These are phyloP conservation scores for Allomyces macrogynus DNA, from an alignment of 192 early-diverging fungal genomes.

Conservation along the genomic window DNA sequence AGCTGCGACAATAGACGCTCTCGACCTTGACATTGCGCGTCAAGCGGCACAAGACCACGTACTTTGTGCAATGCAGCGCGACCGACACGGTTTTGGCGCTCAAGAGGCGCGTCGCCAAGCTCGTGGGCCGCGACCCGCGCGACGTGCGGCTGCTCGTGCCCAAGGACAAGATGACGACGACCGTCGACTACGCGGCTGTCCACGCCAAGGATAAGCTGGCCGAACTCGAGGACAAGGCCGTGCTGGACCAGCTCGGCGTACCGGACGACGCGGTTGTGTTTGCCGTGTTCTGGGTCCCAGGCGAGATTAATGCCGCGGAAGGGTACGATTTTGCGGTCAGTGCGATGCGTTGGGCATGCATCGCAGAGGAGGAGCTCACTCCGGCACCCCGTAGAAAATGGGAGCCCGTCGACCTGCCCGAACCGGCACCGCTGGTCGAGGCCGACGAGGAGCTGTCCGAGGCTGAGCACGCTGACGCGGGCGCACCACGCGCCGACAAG, in stretches of 20 bases:
- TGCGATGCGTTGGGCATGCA: background rate
- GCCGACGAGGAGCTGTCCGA: background rate
- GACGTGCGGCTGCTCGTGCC: background rate
- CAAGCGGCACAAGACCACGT: background rate
- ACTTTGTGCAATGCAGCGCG: background rate
- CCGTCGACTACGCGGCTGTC: background rate
- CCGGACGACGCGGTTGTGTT: background rate
- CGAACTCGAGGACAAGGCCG: background rate
- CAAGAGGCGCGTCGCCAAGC: background rate
- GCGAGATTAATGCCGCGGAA: background rate
- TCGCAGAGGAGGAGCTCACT: background rate
- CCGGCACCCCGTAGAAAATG: background rate
- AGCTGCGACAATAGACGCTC: background rate
- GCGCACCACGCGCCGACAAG: background rate
- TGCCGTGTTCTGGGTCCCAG: background rate
- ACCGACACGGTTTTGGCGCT: background rate
- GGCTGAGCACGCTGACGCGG: no score
- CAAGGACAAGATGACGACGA: background rate
- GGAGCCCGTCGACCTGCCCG: background rate
- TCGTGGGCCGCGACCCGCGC: background rate
- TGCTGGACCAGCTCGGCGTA: background rate
- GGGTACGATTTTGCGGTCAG: background rate
- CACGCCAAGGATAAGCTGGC: background rate
- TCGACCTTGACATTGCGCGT: background rate
- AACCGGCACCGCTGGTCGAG: background rate